Evolutionary conservation across 495 filamentous ascomycete species (phyloP), one percentile per base, ranked within the genome.

Genomic region (Talaromyces borbonicus): DNA sequence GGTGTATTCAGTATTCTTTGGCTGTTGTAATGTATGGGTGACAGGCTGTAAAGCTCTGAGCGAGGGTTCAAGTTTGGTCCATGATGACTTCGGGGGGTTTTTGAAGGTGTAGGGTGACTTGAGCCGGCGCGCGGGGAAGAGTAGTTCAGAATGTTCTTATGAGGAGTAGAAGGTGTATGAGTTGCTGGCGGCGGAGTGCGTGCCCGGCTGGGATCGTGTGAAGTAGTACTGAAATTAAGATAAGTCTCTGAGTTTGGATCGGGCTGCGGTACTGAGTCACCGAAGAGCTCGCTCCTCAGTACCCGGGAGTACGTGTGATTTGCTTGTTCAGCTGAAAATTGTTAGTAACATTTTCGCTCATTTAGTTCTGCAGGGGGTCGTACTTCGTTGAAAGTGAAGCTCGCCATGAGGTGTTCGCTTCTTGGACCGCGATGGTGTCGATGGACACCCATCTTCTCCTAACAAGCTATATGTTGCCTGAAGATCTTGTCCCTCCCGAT

Each of bases 61-160:
- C 81, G 76, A 9, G 85, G 77, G 59, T 98, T 86, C 16, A 96
- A 63, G 56, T 93, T 94, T 4, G 83, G 80, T 7, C 80, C 86
- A 65, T 90, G 83, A 25, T 85, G 74, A 52, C 84, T 90, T 55
- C 88, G 83, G 7, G 92, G 90, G 0, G 92, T 97, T 63, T 87
- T 83, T 11, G 83, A 86, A 14, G 88, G 89, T 3, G 89, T 94
- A 0, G 81, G 84, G 38, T 89, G 84, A 5, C 78, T 79, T 20
- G 80, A 82, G 43, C 79, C 73, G 52, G 75, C 75, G 15, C 85
- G 78, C 8, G 87, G 86, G 9, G 87, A 88, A 54, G 86, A 82
- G 53, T 93, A 98, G 40, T 84, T 85, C 62, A 98, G 96, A 27
- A 98, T 78, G 56, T 96, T 97, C 67, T 96, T 97, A 59, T 94